These are phyloP conservation scores for Microdochium bolleyi DNA, from an alignment of 2,329 filamentous ascomycete species.

Conservation along the genomic window DNA sequence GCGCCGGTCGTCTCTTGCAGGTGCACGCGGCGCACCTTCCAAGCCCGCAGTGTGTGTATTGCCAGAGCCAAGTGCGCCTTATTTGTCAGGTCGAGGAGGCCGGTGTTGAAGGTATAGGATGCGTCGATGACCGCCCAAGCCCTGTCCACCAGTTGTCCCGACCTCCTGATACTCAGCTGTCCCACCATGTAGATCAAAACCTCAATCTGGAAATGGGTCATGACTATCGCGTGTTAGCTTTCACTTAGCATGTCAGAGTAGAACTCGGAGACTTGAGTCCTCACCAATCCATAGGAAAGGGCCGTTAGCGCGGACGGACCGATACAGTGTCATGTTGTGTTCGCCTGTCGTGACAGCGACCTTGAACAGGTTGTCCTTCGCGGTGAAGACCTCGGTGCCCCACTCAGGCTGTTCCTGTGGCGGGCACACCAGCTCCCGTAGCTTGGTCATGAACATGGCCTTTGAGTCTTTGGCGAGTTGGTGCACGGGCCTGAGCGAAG, in stretches of 20 bases:
- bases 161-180: conserved; percentile 40
- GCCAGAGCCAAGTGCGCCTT: conserved; percentile 36
- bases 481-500: conserved; percentile 43
- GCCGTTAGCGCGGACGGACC: conserved; percentile 30
- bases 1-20: conserved; percentile 25
- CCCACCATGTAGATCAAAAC: conserved; percentile 47
- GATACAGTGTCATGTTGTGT: conserved; percentile 35
- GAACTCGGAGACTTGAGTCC: conserved; percentile 12
- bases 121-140: conserved; percentile 41
- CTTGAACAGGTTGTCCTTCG: conserved; percentile 48
- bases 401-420: conserved; percentile 38
- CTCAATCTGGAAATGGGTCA: conserved; percentile 44
- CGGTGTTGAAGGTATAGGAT: conserved; percentile 39
- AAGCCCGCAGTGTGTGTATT: conserved; percentile 40
- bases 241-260: too few species aligned
- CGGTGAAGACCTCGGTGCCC: conserved; percentile 38
- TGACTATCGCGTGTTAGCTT: conserved; percentile 10
- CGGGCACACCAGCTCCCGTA: conserved; percentile 38
- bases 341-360: conserved; percentile 40
- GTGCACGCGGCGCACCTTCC: conserved; percentile 39
- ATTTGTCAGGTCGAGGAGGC: conserved; percentile 39
- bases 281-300: conserved; percentile 47
- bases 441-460: conserved; percentile 38
- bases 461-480: conserved; percentile 39
- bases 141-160: conserved; percentile 42